Conservation (phyloP, 2,329 filamentous ascomycete species). For the Cryphonectria naterciae region DNA sequence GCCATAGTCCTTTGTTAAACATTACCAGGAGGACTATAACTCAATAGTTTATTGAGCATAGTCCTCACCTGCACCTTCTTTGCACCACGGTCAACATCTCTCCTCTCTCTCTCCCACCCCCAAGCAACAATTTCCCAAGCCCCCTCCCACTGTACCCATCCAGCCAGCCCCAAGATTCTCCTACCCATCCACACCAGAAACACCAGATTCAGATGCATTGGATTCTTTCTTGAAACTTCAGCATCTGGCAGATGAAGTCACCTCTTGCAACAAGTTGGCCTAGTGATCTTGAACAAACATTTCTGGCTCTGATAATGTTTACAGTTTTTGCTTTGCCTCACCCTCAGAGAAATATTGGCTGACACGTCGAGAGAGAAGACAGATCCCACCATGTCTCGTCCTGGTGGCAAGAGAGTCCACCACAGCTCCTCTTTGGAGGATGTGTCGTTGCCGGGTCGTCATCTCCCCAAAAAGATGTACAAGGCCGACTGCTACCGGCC, state of each 20-base stretch:
- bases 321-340: neutral
- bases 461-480: neutral
- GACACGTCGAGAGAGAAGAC: neutral
- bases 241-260: neutral
- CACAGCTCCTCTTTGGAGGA: neutral
- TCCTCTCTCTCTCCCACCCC: neutral
- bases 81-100: neutral
- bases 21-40: neutral
- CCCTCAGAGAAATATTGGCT: neutral
- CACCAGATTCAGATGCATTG: neutral
- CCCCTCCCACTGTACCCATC: neutral
- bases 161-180: neutral
- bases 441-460: neutral
- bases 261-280: neutral
- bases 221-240: neutral
- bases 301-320: neutral
- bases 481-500: neutral
- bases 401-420: neutral
- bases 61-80: neutral
- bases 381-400: neutral
- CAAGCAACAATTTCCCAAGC: too few species aligned
- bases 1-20: neutral
- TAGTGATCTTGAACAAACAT: neutral
- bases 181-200: neutral
- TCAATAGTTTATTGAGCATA: neutral